Percentiles rank a stretch among this genome's conserved stretches.
phyloP scores from a whole-genome alignment of 1,284 basidiomycete genomes.

The Irpex lacteus region DNA sequence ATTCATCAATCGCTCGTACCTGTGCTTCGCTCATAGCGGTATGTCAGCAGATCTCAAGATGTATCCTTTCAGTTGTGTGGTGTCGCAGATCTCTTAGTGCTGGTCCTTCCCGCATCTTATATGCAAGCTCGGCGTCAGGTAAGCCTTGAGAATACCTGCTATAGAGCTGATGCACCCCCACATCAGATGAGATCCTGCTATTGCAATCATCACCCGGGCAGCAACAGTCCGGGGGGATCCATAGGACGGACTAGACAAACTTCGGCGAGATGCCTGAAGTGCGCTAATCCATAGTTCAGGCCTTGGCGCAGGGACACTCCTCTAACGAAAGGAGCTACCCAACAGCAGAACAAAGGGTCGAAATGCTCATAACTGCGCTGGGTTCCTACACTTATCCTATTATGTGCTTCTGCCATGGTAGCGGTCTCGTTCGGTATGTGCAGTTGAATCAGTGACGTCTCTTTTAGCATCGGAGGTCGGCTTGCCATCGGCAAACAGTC shows the following conservation, averaged over 20 bases:
- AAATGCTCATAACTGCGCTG: background rate
- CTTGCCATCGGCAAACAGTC: background rate
- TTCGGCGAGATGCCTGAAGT: background rate
- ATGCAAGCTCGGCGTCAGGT: slow-evolving; percentile 2
- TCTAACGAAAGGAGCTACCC: background rate
- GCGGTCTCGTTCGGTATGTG: background rate
- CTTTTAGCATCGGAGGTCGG: background rate
- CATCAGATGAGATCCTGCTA: background rate
- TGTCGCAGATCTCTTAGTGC: background rate
- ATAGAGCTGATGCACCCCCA: background rate
- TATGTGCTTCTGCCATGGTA: background rate
- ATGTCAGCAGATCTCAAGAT: background rate
- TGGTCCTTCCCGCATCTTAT: background rate
- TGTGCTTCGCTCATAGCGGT: slow-evolving; percentile 9
- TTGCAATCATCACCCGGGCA: background rate
- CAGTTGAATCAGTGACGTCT: background rate
- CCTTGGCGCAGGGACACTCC: background rate
- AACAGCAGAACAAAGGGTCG: background rate
- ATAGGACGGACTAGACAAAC: background rate
- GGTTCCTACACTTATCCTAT: background rate
- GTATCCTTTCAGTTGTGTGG: background rate
- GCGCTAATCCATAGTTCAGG: background rate
- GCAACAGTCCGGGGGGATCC: background rate
- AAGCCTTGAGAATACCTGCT: background rate
- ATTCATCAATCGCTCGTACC: background rate